Percentiles rank a stretch among this genome's conserved stretches.
These are phyloP conservation scores for Larix kaempferi DNA, from an alignment of 75 land plant species.

Conservation along the genomic window DNA sequence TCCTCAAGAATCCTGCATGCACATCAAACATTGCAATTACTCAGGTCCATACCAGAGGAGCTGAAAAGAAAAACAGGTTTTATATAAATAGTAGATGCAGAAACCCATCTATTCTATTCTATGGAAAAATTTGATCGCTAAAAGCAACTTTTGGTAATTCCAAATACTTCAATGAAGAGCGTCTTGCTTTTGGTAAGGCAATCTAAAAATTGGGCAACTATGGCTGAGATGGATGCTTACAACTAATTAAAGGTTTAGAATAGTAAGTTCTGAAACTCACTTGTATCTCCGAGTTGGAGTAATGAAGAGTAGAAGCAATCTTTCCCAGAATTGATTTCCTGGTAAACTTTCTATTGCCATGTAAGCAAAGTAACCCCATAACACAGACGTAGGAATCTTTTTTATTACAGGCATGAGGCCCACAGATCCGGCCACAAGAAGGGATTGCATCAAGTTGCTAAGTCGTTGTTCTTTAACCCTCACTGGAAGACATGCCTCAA, in stretches of 20 bases:
- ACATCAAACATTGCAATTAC: background rate
- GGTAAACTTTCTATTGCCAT: conserved; percentile 99
- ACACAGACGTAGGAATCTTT: conserved; percentile 82
- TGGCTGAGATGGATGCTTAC: too few species aligned
- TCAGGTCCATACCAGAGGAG: background rate
- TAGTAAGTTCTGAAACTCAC: conserved; percentile 25
- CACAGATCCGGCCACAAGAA: conserved; percentile 65
- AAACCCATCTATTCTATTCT: background rate
- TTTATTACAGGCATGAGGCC: conserved; percentile 78
- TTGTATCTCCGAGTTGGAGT: conserved; percentile 67
- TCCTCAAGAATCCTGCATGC: conserved; percentile 70
- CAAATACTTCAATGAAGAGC: background rate
- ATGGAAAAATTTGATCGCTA: background rate
- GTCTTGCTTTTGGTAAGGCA: background rate
- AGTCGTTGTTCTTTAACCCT: conserved; percentile 92
- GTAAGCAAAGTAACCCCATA: conserved; percentile 95
- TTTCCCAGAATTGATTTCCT: conserved; percentile 94
- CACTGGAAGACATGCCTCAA: conserved; percentile 81
- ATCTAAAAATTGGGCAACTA: background rate
- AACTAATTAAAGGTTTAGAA: background rate
- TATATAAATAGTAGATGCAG: background rate
- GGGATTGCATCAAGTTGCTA: conserved; percentile 77
- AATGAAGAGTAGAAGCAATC: conserved; percentile 72
- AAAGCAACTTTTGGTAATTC: background rate
- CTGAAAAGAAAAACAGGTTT: background rate